phyloP scores from a whole-genome alignment of 2,329 filamentous ascomycete species.

The Nemania serpens region DNA sequence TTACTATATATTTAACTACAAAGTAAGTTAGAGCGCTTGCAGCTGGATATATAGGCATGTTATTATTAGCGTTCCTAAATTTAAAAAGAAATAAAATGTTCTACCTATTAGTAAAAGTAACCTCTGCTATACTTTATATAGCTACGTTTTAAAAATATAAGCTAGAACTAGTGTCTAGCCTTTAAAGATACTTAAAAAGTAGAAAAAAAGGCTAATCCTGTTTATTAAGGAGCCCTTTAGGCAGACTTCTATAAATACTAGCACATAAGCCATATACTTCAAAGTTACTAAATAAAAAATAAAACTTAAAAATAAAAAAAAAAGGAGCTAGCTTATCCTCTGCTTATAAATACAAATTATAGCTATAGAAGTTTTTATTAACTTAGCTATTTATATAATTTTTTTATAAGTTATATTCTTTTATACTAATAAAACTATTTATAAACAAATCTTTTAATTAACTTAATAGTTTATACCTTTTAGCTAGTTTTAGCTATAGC shows the following conservation, averaged over 20 bases:
- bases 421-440: constrained; percentile 1
- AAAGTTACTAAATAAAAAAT: not conserved
- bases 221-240: constrained; percentile 3
- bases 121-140: not conserved
- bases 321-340: not conserved
- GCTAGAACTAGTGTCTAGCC: not conserved
- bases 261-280: not conserved
- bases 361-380: not conserved
- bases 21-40: not conserved
- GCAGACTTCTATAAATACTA: constrained; percentile 7
- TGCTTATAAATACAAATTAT: not conserved
- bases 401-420: not conserved
- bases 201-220: not conserved
- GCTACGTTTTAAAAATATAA: not conserved
- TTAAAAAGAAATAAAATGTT: not conserved
- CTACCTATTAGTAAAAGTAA: not conserved
- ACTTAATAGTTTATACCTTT: constrained; percentile 3
- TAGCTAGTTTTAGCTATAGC: not conserved
- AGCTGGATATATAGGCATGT: constrained; percentile 1
- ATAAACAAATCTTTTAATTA: constrained; percentile 1
- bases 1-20: not conserved
- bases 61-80: not conserved
- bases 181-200: not conserved
- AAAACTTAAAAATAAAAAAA: not conserved
- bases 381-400: not conserved